Base-by-base conservation (phyloP, 345 rosid species). In the Acer saccharum region DNA sequence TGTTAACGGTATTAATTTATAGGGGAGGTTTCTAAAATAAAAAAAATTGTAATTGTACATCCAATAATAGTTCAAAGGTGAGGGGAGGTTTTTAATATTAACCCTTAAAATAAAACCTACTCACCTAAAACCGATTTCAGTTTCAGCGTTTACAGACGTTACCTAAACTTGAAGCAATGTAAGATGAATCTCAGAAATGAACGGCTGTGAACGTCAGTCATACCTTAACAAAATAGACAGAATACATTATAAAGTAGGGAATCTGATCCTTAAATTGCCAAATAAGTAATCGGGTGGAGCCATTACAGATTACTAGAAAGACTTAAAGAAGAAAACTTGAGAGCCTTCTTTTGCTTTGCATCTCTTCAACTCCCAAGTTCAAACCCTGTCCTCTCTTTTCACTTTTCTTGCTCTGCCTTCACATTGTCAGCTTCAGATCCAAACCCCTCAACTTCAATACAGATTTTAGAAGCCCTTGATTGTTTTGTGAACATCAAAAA, bases 341-440 rank as follows among this genome's bases (percentile, higher is more conserved):
- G 82, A 77, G 71, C 68, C 79, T 75, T n/a, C 23, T 57, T 57
- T 20, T 18, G 62, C 87, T 72, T 83, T 50, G 61, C 73, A 54
- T 65, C 63, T 77, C 46, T 65, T 81, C 39, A 35, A 35, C 39
- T 35, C 6, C 39, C 6, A 4, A 4, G 0, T 35, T 4, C 57
- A 75, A 58, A 54, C 64, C 66, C 27, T 35, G 61, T 16, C 8
- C 39, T 43, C 54, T 43, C 21, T 52, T 64, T 58, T 48, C 20
- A 21, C 17, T 78, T 76, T 65, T 55, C 13, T 62, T 21, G 29
- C 77, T 83, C 77, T 4, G 32, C 69, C 17, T 64, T 10, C 62
- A 6, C 44, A 6, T 29, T 65, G 50, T 29, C 32, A 35, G 4
- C 73, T 66, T 57, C 57, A 23, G 78, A 76, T 76, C 66, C 23